Evolutionary conservation across 192 early-diverging fungal genomes (phyloP).

Genomic region (Coemansia aciculifera): DNA sequence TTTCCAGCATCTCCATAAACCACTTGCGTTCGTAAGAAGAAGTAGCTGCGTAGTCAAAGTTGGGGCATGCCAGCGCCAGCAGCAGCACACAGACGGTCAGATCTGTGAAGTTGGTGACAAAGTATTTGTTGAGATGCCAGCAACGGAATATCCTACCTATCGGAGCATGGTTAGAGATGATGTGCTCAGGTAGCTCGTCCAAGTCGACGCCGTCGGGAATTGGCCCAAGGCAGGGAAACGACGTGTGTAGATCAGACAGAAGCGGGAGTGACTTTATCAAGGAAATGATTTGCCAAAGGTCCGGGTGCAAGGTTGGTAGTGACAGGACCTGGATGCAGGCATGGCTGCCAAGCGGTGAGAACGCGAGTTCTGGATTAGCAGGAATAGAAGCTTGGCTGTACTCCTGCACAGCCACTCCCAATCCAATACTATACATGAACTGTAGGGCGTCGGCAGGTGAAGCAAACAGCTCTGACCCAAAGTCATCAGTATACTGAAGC

Average conservation of each 20-base stretch:
- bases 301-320: background rate
- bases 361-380: background rate
- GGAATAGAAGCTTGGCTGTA: background rate
- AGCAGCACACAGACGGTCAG: background rate
- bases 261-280: background rate
- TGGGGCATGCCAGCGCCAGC: background rate
- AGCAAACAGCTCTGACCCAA: background rate
- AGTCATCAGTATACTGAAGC: background rate
- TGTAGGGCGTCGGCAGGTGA: background rate
- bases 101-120: background rate
- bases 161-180: background rate
- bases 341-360: background rate
- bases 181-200: background rate
- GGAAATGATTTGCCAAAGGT: background rate
- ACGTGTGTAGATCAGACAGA: background rate
- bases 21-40: background rate
- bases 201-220: background rate
- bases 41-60: background rate
- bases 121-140: background rate
- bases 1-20: background rate
- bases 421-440: background rate
- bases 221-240: background rate
- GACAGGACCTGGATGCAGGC: background rate
- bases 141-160: background rate
- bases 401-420: background rate